Evolutionary conservation across 1,284 basidiomycete genomes (phyloP), one percentile per base, ranked within the genome.

Genomic region (Naganishia liquefaciens): DNA sequence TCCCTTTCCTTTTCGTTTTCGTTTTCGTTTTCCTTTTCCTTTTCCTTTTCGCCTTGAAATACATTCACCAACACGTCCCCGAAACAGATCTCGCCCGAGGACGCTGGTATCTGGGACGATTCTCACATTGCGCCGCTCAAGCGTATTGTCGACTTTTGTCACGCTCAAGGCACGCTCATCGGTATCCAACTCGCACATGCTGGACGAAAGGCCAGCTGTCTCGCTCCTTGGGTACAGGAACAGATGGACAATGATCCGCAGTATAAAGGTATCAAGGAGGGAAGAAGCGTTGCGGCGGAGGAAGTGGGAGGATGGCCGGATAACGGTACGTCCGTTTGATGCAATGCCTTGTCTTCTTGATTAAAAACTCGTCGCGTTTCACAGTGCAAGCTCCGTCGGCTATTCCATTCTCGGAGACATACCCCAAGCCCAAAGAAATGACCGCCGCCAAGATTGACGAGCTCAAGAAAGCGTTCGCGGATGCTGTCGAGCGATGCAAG

Each of bases 151-250:
- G 84, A 87, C 47, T 90, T 89, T 65, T 85, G 87, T 25, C 89
- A 92, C 74, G 83, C 85, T 1, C 85, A 90, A 69, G 82, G 84
- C 60, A 76, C 74, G 49, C 84, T 83, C 68, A 85, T 92, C 23
- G 91, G 86, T 9, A 84, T 94, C 55, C 91, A 94, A 76, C 83
- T 94, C 17, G 86, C 85, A 0, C 91, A 91, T 74, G 88, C 88
- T 0, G 89, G 89, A 0, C 80, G 89, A 42, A 90, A 91, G 75
- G 87, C 87, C 0, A 85, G 84, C 15, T 85, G 82, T 0, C 79
- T 82, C 55, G 82, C 86, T 2, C 85, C 86, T 3, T 88, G 86
- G 86, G 80, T 86, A 70, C 72, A 21, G 49, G 58, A 62, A 39
- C 43, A 58, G 19, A 17, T 58, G 28, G 37, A 70, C 6, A 69